Evolutionary conservation across 2,329 filamentous ascomycete species (phyloP), one percentile per base, ranked within the genome.

Genomic region (Beauveria scarabaeidicola): DNA sequence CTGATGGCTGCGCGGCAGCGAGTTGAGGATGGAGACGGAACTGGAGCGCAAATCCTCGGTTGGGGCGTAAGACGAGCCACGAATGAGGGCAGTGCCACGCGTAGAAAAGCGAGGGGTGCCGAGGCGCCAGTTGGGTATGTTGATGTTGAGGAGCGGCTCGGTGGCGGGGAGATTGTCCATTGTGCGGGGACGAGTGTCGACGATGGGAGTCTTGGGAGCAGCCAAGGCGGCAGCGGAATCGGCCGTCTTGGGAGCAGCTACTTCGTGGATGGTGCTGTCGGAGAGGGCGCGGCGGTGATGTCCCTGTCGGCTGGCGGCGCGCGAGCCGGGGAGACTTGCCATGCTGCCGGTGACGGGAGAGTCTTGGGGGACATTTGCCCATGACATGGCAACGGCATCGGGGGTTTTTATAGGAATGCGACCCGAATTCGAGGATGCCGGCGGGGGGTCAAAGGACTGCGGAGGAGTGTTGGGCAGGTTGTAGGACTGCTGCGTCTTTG

Each of bases 81-180:
- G 86, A 63, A 97, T 78, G 63, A 90, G 81, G 3, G 90, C 85
- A 3, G 88, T 91, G 11, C 91, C 91, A 65, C 82, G 81, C 57
- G 83, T 75, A 63, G 88, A 93, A 72, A 96, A 96, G 61, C 85
- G 84, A 19, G 91, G 90, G 1, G 87, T 89, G 13, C 91, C 92
- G 60, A 97, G 77, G 64, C 87, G 86, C 79, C 92, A 95, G 60
- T 89, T 87, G 40, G 92, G 91, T 54, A 96, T 96, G 23, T 85
- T 80, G 47, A 93, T 81, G 65, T 91, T 83, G 54, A 95, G 77
- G 40, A 85, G 74, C 13, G 83, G 85, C 43, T 77, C 72, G 44
- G 70, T 68, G 19, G 72, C 66, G 13, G 69, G 64, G 47, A 80
- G 61, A 65, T 83, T 82, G 68, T 87, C 84, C 63, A 83, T 79